Percentiles rank a stretch among this genome's conserved stretches.
These are phyloP conservation scores for Iberis pinnata DNA, from an alignment of 345 rosid genomes.

Conservation along the genomic window DNA sequence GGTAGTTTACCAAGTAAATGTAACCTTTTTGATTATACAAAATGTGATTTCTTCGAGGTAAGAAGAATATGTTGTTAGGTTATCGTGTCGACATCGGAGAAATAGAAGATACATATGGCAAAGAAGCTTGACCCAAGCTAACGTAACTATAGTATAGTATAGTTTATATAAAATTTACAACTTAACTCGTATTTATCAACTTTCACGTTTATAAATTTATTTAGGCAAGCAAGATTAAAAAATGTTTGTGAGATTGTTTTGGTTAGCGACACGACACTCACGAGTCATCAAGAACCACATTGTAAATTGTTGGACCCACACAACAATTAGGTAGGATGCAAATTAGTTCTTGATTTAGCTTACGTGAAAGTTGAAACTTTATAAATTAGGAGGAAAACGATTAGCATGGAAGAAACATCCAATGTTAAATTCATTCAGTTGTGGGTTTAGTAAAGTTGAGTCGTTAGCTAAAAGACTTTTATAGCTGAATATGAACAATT, in stretches of 20 bases:
- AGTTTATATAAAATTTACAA: too few species aligned
- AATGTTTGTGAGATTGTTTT: slow-evolving; percentile 1
- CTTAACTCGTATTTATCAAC: too few species aligned
- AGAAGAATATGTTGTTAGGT: background rate
- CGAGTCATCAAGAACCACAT: slow-evolving; percentile 24
- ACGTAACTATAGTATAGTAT: too few species aligned
- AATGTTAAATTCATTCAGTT: background rate
- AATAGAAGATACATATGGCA: slow-evolving; percentile 14
- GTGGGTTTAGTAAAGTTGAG: slow-evolving; percentile 18
- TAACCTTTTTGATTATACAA: background rate
- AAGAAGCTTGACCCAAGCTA: too few species aligned
- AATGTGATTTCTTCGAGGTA: slow-evolving; percentile 1
- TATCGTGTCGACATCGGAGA: slow-evolving; percentile 12
- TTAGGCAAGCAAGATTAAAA: background rate
- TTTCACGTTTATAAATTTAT: background rate
- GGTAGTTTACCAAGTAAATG: too few species aligned
- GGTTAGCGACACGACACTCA: slow-evolving; percentile 26
- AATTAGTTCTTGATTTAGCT: background rate
- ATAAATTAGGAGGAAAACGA: background rate
- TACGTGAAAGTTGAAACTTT: background rate
- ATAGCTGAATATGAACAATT: background rate
- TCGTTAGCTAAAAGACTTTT: background rate
- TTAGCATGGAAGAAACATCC: slow-evolving; percentile 3
- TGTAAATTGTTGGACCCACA: slow-evolving; percentile 26
- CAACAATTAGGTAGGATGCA: background rate